Evolutionary conservation across 805 yeast genomes (phyloP).

Genomic region (Yarrowia divulgata): DNA sequence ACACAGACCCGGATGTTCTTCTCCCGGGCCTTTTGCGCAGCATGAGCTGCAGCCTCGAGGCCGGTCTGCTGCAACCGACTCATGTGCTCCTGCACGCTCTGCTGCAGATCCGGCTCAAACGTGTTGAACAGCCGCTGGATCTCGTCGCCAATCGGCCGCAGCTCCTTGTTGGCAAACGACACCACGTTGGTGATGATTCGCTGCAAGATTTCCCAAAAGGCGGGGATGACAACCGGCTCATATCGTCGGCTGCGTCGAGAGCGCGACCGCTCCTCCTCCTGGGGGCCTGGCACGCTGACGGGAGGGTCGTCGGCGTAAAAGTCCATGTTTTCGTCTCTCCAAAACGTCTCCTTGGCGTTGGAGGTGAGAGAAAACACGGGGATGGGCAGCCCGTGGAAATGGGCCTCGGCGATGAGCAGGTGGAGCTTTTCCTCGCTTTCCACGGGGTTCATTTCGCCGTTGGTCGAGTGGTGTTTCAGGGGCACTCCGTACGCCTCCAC

Average conservation of each 20-base stretch:
- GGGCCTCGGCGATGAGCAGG: slow-evolving; percentile 21
- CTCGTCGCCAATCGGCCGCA: slow-evolving; percentile 35
- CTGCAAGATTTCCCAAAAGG: slow-evolving; percentile 29
- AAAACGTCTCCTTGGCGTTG: slow-evolving; percentile 20
- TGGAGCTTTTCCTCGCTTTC: slow-evolving; percentile 1
- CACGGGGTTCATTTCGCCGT: slow-evolving; percentile 10
- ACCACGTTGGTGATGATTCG: slow-evolving; percentile 34
- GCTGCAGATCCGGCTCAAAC: slow-evolving; percentile 31
- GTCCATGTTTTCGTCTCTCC: slow-evolving; percentile 35
- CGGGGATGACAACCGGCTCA: background rate
- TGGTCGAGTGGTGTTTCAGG: background rate
- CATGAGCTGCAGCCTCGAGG: slow-evolving; percentile 19
- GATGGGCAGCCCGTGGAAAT: slow-evolving; percentile 17
- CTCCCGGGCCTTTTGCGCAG: slow-evolving; percentile 27
- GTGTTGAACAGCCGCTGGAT: slow-evolving; percentile 34
- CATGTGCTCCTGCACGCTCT: slow-evolving; percentile 18
- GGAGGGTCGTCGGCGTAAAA: slow-evolving; percentile 36
- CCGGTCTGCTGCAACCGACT: slow-evolving; percentile 5
- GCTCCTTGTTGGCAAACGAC: slow-evolving; percentile 27
- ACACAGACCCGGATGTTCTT: slow-evolving; percentile 24
- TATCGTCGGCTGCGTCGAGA: background rate
- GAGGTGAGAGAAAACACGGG: slow-evolving; percentile 27
- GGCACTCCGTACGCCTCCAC: slow-evolving; percentile 39
- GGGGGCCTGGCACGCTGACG: slow-evolving; percentile 22
- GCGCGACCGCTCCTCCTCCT: slow-evolving; percentile 12